Evolutionary conservation across 768 basidiomycete species (phyloP).

Genomic region (Boletus rubescentipes): DNA sequence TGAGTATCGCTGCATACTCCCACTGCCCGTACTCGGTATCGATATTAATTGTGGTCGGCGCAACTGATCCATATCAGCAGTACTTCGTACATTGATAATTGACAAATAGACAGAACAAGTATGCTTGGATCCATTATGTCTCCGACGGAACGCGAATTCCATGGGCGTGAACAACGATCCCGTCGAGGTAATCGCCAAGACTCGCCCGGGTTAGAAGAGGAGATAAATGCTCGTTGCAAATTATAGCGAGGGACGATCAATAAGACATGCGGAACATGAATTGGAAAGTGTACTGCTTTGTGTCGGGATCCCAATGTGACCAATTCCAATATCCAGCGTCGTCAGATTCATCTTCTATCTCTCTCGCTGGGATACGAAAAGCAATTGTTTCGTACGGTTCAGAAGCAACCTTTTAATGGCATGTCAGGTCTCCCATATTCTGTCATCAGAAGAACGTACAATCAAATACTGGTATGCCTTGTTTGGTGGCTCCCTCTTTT

Average conservation of each 20-base stretch:
- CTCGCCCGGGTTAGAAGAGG: background rate
- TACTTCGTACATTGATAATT: background rate
- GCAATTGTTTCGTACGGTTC: constrained; percentile 99
- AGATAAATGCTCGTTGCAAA: constrained; percentile 2
- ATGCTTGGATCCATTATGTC: background rate
- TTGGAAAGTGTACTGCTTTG: constrained; percentile 97
- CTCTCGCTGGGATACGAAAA: constrained; percentile 96
- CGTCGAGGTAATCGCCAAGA: background rate
- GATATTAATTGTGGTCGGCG: constrained; percentile 7
- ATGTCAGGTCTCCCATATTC: constrained; percentile 29
- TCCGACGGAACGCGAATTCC: constrained; percentile 1
- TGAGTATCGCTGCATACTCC: background rate
- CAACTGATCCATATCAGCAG: constrained; percentile 6
- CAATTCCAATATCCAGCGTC: constrained; percentile 93
- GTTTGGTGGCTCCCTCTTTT: constrained; percentile 92
- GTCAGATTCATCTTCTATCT: constrained; percentile 93
- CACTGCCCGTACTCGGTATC: background rate
- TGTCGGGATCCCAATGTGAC: constrained; percentile 99
- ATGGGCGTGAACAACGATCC: background rate
- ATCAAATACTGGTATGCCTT: constrained; percentile 97
- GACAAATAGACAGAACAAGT: background rate
- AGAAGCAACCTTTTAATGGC: constrained; percentile 78
- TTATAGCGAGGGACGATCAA: constrained; percentile 21
- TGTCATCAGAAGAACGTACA: constrained; percentile 49
- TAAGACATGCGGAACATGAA: constrained; percentile 82